phyloP scores from a whole-genome alignment of 805 yeast genomes.

The Isabelozyma heimii region DNA sequence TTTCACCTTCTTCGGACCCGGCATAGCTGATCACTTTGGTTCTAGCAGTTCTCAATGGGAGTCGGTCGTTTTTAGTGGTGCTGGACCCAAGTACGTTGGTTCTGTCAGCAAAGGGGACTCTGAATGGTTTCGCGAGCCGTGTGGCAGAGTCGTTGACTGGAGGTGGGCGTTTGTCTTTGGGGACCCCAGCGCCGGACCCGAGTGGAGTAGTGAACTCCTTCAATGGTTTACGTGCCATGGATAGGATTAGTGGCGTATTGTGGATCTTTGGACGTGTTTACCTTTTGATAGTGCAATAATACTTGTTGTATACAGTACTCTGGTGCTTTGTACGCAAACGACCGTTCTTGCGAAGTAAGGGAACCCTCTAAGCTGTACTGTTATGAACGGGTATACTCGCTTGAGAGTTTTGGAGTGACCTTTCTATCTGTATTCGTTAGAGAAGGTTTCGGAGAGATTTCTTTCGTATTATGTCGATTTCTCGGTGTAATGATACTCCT shows the following conservation, averaged over 20 bases:
- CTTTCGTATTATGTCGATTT: too few relatives aligned
- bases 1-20: conserved; percentile 14
- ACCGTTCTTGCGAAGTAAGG: too few relatives aligned
- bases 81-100: conserved; percentile 5
- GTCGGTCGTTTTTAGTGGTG: conserved; percentile 7
- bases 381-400: too few relatives aligned
- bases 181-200: conserved; percentile 71
- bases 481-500: too few relatives aligned
- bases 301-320: too few relatives aligned
- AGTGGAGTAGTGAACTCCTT: conserved; percentile 43
- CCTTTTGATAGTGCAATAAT: too few relatives aligned
- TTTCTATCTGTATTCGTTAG: too few relatives aligned
- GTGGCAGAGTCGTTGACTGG: conserved; percentile 50
- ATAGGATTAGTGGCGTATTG: background rate
- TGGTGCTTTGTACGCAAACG: too few relatives aligned
- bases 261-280: background rate
- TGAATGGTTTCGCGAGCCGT: conserved; percentile 64
- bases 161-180: conserved; percentile 54
- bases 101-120: conserved; percentile 51
- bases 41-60: conserved; percentile 26
- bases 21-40: conserved; percentile 33
- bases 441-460: too few relatives aligned
- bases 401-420: too few relatives aligned
- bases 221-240: conserved; percentile 34
- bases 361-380: too few relatives aligned